Evolutionary conservation across 2,329 filamentous ascomycete species (phyloP).

Genomic region (Annulohypoxylon truncatum): DNA sequence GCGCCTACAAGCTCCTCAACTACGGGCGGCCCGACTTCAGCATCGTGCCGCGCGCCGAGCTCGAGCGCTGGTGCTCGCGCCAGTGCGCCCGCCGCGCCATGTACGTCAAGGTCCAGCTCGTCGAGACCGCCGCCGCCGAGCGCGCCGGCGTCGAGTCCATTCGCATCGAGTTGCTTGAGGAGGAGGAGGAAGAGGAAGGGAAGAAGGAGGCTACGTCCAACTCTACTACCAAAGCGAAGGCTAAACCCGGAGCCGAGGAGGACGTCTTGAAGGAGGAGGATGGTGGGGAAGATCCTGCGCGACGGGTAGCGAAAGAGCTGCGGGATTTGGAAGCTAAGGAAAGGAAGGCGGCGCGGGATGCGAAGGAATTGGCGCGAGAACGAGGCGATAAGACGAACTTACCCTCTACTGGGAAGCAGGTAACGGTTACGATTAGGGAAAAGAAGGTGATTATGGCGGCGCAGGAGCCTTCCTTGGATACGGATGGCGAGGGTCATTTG

Average conservation of each 20-base stretch:
- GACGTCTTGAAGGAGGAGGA: background rate
- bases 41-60: constrained; percentile 76
- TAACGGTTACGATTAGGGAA: constrained; percentile 65
- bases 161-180: constrained; percentile 73
- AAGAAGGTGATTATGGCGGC: constrained; percentile 58
- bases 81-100: constrained; percentile 82
- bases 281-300: constrained; percentile 51
- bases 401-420: constrained; percentile 45
- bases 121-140: constrained; percentile 87
- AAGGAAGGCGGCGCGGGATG: constrained; percentile 45
- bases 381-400: constrained; percentile 48
- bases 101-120: constrained; percentile 89
- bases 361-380: constrained; percentile 48
- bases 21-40: constrained; percentile 65
- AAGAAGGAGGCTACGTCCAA: too few relatives aligned
- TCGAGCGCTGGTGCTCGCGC: constrained; percentile 89
- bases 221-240: constrained; percentile 56
- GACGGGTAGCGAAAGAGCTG: constrained; percentile 51
- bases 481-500: constrained; percentile 56
- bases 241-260: constrained; percentile 49
- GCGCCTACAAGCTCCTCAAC: constrained; percentile 75
- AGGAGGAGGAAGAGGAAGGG: constrained; percentile 54
- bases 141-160: constrained; percentile 69
- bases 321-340: constrained; percentile 57
- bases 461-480: constrained; percentile 54